Evolutionary conservation across 768 basidiomycete genomes (phyloP).

Genomic region (Podaxis pistillaris): DNA sequence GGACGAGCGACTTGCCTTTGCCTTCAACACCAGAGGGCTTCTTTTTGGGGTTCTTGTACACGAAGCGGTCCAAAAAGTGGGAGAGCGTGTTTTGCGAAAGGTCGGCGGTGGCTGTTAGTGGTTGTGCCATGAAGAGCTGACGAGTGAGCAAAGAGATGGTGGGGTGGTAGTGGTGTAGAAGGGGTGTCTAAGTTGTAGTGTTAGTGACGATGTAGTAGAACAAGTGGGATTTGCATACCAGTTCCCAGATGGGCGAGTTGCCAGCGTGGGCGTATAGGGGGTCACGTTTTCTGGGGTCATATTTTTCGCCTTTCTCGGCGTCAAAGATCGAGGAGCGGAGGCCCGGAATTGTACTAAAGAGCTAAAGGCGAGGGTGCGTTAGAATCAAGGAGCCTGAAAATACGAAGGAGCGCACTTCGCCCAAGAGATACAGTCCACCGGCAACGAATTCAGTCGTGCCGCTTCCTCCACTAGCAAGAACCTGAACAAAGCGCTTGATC

Average conservation of each 20-base stretch:
- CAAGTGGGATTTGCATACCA: slow-evolving; percentile 49
- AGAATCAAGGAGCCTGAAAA: background rate
- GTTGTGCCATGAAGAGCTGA: slow-evolving; percentile 71
- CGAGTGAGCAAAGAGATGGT: slow-evolving; percentile 82
- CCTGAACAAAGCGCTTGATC: slow-evolving; percentile 79
- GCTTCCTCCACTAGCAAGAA: slow-evolving; percentile 64
- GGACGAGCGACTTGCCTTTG: background rate
- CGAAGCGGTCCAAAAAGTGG: slow-evolving; percentile 95
- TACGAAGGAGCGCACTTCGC: slow-evolving; percentile 59
- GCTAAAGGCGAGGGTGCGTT: slow-evolving; percentile 22
- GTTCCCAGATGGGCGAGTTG: slow-evolving; percentile 82
- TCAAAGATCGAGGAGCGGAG: slow-evolving; percentile 39
- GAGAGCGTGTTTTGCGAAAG: slow-evolving; percentile 91
- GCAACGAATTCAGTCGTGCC: slow-evolving; percentile 86
- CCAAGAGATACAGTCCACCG: slow-evolving; percentile 83
- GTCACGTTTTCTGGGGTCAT: slow-evolving; percentile 89
- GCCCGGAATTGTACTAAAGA: slow-evolving; percentile 42
- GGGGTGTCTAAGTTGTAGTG: slow-evolving; percentile 52
- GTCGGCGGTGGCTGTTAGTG: slow-evolving; percentile 81
- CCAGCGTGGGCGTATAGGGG: slow-evolving; percentile 84
- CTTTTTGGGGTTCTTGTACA: slow-evolving; percentile 95
- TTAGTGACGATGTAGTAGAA: background rate
- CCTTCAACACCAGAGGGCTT: slow-evolving; percentile 25
- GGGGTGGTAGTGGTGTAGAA: slow-evolving; percentile 88
- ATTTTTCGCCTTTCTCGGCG: slow-evolving; percentile 35